Percentiles rank a stretch among this genome's conserved stretches.
Evolutionary conservation across 148 eudicot genomes (phyloP).

Genomic region (Bassia scoparia): DNA sequence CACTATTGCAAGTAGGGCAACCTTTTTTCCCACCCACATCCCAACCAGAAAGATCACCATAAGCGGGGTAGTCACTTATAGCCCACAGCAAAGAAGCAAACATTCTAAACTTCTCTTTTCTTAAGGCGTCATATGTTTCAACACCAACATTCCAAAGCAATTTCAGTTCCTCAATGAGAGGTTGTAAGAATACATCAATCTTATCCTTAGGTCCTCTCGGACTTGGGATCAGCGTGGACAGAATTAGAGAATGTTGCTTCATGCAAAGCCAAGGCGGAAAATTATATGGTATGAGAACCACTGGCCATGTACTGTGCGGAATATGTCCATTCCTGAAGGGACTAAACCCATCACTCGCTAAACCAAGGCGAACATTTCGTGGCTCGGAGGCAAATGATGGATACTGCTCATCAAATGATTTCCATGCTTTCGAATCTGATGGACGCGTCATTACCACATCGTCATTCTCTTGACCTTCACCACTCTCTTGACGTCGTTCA

Average conservation of each 20-base stretch:
- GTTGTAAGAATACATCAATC: constrained; percentile 4
- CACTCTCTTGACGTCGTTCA: too few relatives aligned
- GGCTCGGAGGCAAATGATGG: neutral
- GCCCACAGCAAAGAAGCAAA: constrained; percentile 13
- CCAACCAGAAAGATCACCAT: constrained; percentile 11
- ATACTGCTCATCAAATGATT: neutral
- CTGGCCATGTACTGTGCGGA: constrained; percentile 10
- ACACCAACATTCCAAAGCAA: constrained; percentile 15
- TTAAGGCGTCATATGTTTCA: neutral
- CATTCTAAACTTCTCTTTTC: neutral
- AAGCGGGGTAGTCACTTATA: constrained; percentile 18
- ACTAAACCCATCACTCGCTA: constrained; percentile 2
- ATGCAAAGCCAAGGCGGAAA: constrained; percentile 1
- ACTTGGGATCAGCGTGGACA: neutral
- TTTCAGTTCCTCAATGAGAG: constrained; percentile 14
- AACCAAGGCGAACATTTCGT: neutral
- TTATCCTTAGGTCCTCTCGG: neutral
- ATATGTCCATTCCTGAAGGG: neutral
- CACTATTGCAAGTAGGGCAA: neutral
- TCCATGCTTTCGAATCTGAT: neutral
- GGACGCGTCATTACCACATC: neutral
- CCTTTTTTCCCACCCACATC: neutral
- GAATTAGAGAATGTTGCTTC: neutral
- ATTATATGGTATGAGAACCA: too few relatives aligned
- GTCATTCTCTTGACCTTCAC: neutral